Evolutionary conservation across 805 yeast species (phyloP), one percentile per base, ranked within the genome.

Genomic region (Candida hispaniensis): DNA sequence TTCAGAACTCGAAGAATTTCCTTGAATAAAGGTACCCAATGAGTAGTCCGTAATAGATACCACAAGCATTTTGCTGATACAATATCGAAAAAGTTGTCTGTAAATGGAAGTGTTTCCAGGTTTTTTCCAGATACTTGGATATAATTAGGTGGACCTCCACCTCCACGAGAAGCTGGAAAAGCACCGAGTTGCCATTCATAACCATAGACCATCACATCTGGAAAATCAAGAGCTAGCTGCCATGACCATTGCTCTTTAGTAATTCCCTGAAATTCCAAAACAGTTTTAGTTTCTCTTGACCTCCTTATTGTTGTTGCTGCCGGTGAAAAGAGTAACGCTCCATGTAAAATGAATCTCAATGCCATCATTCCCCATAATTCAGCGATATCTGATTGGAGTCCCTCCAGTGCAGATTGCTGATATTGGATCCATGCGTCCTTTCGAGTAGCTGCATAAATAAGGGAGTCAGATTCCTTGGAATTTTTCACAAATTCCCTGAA

Each of bases 361-460:
- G 51, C 51, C 51, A 50, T 52, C 41, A 53, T 51, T 6, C 47
- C 41, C 57, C 57, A 52, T n/a, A 52, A 41, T 20, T 52, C 57
- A 13, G 50, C 41, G 9, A 49, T 43, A 10, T 44, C 51, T 22
- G 30, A 21, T 30, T 28, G 41, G 29, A 18, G 23, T 14, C 45
- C 34, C 32, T 22, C 23, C 4, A 18, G 39, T 15, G 32, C 25
- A 1, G 49, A 36, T 14, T 39, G 43, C 18, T 39, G 34, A 35
- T 48, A 50, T 38, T 52, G 58, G 14, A 45, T 24, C 49, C 50
- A 53, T 4, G 56, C 55, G 23, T 52, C 58, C 18, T 47, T 42
- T 4, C 57, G 41, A 6, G 54, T 49, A 14, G 39, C 38, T 2
- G 53, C 56, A 30, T 48, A 48, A 11, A 44, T 38, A 18, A 47